Evolutionary conservation across 345 rosid genomes (phyloP).

Genomic region (Eucalyptus dawsonii): DNA sequence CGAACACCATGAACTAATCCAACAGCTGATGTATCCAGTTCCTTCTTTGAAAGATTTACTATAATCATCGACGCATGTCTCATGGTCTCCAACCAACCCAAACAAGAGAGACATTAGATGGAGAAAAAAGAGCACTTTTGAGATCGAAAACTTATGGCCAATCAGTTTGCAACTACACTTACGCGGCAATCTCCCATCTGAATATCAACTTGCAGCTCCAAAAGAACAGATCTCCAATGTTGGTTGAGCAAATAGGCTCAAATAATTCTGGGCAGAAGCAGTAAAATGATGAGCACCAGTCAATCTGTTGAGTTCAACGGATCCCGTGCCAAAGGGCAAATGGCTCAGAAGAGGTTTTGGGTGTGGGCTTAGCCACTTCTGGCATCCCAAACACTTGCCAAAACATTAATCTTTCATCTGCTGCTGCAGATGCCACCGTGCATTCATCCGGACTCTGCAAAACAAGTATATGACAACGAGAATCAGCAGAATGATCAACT

Average conservation of each 20-base stretch:
- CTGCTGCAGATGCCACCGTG: constrained; percentile 29
- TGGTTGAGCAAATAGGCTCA: neutral
- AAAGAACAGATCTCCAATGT: neutral
- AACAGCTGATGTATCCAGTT: constrained; percentile 47
- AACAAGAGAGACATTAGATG: neutral
- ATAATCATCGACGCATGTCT: constrained; percentile 95
- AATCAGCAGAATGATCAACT: neutral
- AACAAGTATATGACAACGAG: neutral
- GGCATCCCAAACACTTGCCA: constrained; percentile 32
- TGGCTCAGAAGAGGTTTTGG: constrained; percentile 11
- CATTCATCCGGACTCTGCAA: constrained; percentile 30
- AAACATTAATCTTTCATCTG: constrained; percentile 24
- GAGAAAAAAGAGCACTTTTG: neutral
- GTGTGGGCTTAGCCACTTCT: constrained; percentile 11
- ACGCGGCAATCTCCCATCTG: constrained; percentile 29
- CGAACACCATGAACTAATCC: constrained; percentile 36
- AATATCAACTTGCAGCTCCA: neutral
- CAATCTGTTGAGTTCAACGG: neutral
- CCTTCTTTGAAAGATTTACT: constrained; percentile 62
- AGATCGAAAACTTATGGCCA: neutral
- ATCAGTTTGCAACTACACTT: constrained; percentile 5
- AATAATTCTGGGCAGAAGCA: neutral
- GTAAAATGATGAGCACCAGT: neutral
- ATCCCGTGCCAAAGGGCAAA: constrained; percentile 1
- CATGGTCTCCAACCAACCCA: constrained; percentile 70